Evolutionary conservation across 768 basidiomycete species (phyloP), one percentile per base, ranked within the genome.

Genomic region (Tricholoma furcatifolium): DNA sequence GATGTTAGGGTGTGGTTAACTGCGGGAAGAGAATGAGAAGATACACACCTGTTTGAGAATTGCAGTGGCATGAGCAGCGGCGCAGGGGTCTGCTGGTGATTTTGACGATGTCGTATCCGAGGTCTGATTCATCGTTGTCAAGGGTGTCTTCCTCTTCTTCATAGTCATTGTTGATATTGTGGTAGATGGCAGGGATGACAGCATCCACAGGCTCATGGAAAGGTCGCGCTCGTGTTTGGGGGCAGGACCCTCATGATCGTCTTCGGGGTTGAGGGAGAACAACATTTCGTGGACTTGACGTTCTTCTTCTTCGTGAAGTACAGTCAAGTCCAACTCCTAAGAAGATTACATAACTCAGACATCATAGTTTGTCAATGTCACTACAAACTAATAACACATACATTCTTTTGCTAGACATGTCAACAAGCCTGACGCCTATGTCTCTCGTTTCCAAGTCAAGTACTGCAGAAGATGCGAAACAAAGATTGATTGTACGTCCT

Each of bases 381-480:
- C n/a, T n/a, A n/a, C n/a, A n/a, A n/a, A n/a, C n/a, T n/a, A n/a
- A n/a, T n/a, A n/a, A n/a, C n/a, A n/a, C n/a, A n/a, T n/a, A n/a
- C n/a, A n/a, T 20, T 53, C 48, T 35, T 38, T 43, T 44, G 27
- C 21, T 48, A 81, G 79, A 91, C 27, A 54, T 93, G 96, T 95
- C 95, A 56, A 94, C 79, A 98, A 99, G 82, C 91, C 91, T 66
- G 84, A 85, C 70, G 92, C 96, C 66, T 98, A 98, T 87, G 97
- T 93, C 79, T 97, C 94, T 57, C 87, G 95, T 59, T 97, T 88
- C 82, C 93, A 97, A 79, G 95, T 98, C 66, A 98, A 98, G 80
- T 97, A 97, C 76, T 91, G 96, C 70, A 81, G 97, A 67, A 81
- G 97, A 61, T 85, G 94, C 70, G 97, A 99, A 78, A 97, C 97